Evolutionary conservation across 441 rosid genomes (phyloP), one percentile per base, ranked within the genome.

Genomic region (Rhodomyrtus psidioides): DNA sequence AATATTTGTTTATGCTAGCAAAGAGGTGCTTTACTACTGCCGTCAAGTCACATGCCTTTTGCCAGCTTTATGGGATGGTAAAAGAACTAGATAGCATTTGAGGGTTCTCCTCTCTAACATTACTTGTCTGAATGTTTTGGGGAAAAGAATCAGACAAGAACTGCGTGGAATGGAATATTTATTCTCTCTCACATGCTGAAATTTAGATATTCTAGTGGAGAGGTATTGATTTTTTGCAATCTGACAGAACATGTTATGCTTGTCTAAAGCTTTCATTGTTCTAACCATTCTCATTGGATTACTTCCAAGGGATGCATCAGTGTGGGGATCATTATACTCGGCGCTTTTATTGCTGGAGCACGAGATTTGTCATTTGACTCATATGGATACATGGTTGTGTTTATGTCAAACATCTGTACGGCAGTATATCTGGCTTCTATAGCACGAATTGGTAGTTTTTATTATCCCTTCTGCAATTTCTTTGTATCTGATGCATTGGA

Each of bases 391-490:
- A 93, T 87, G 83, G 83, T 97, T 89, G 99, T 96, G 91, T 93
- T 97, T 93, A 46, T 94, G 82, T 94, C 99, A 86, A 97, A 97
- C 92, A 90, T 97, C 79, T 87, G 96, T 54, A 96, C 99, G 53
- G 99, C 99, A 86, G 91, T 94, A 90, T 96, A 97, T 92, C 95
- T 97, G 82, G 98, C 98, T 86, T 94, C 96, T 85, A 97, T 97
- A 86, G 91, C 95, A 81, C 98, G 98, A 53, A 92, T 95, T 85
- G 99, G 99, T 96, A 93, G 89, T 84, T 62, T 85, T 81, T 85
- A 57, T 60, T 75, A 82, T 86, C 53, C 83, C 70, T 24, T 74
- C 34, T 51, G 49, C 44, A 55, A 86, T 85, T 53, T 70, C n/a
- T 65, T 19, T 39, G 16, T 39, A 24, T 39, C 21, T 70, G 79